Conservation (phyloP, 371 early-diverging fungal species). For the Zychaea mexicana region DNA sequence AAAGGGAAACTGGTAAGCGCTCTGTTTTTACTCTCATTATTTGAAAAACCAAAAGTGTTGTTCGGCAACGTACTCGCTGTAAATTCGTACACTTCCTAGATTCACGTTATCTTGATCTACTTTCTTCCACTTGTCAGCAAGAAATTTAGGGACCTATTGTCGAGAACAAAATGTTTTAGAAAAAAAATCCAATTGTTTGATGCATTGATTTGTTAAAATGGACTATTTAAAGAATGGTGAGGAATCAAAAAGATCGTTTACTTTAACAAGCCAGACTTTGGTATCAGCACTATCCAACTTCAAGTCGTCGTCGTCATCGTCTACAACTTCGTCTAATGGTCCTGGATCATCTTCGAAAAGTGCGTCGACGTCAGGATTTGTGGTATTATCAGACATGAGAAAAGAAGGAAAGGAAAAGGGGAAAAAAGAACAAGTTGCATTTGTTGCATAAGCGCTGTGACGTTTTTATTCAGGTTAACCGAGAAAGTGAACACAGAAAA, state of each 20-base stretch:
- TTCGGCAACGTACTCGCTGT: constrained; percentile 49
- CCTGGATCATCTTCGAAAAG: constrained; percentile 68
- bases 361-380: constrained; percentile 55
- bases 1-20: no score
- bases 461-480: constrained; percentile 28
- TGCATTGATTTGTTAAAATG: background rate
- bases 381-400: constrained; percentile 5
- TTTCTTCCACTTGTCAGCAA: constrained; percentile 81
- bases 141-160: constrained; percentile 72
- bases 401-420: background rate
- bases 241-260: constrained; percentile 31
- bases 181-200: no score
- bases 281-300: constrained; percentile 65
- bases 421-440: background rate
- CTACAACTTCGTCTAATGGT: constrained; percentile 46
- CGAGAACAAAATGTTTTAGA: no score
- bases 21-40: no score
- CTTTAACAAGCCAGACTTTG: constrained; percentile 91
- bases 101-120: constrained; percentile 69
- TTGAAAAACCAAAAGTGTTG: background rate
- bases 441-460: background rate
- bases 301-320: constrained; percentile 78
- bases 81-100: constrained; percentile 82
- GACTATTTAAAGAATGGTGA: background rate
- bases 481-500: constrained; percentile 59